Evolutionary conservation across 108 stramenopile species (phyloP).

Genomic region (Cyclotella atomus): DNA sequence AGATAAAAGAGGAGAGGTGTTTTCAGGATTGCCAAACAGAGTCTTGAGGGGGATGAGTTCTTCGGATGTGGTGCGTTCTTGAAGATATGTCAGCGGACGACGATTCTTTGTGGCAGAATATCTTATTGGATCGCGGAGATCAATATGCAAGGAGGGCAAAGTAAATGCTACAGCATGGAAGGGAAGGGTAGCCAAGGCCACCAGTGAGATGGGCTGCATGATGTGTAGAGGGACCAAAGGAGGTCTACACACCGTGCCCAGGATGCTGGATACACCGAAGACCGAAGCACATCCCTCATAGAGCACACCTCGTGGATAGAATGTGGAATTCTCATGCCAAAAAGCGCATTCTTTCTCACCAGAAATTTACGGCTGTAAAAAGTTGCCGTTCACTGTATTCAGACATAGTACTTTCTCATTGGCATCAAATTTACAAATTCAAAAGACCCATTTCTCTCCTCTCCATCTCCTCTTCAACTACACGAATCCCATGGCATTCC

Average conservation of each 20-base stretch:
- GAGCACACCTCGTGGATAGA: too few relatives aligned
- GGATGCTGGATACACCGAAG: too few relatives aligned
- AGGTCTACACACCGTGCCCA: too few relatives aligned
- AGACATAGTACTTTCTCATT: not conserved
- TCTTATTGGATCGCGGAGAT: too few relatives aligned
- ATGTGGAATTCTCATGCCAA: conserved; percentile 3
- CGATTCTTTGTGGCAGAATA: too few relatives aligned
- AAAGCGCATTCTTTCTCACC: not conserved
- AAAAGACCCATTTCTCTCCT: not conserved
- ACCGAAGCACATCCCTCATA: too few relatives aligned
- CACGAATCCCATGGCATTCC: not conserved
- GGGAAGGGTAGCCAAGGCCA: too few relatives aligned
- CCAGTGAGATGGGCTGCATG: too few relatives aligned
- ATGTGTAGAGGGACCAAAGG: too few relatives aligned
- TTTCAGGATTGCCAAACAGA: conserved; percentile 67
- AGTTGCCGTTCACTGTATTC: not conserved
- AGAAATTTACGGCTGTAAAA: not conserved
- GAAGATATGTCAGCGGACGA: too few relatives aligned
- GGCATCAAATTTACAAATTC: not conserved
- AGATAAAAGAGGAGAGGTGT: conserved; percentile 53
- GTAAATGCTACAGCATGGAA: too few relatives aligned
- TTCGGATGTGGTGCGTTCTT: conserved; percentile 39
- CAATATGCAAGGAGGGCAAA: too few relatives aligned
- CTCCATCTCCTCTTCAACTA: not conserved
- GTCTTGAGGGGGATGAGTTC: conserved; percentile 42